Conservation (phyloP, 371 early-diverging fungal genomes). For the Lichtheimia corymbifera region DNA sequence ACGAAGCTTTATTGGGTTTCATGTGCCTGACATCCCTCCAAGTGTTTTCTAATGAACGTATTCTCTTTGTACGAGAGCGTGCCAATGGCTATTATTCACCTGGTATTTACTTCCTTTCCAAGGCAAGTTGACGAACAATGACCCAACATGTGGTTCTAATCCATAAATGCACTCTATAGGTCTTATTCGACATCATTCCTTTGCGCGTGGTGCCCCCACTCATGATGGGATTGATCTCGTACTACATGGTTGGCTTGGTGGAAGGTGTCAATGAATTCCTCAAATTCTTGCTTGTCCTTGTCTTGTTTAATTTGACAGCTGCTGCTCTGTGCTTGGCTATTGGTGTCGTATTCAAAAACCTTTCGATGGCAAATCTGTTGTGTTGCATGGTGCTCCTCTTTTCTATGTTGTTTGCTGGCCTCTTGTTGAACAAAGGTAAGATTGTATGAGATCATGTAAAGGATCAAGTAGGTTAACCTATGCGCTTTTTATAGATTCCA, state of each 20-base stretch:
- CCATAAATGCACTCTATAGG: constrained; percentile 16
- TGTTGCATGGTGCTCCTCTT: constrained; percentile 83
- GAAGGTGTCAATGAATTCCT: constrained; percentile 67
- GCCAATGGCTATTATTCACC: constrained; percentile 87
- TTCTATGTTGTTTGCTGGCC: constrained; percentile 89
- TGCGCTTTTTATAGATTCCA: constrained; percentile 52
- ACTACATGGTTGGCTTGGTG: constrained; percentile 86
- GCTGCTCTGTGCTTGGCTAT: constrained; percentile 81
- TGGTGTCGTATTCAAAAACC: constrained; percentile 73
- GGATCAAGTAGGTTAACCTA: neutral
- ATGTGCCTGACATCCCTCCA: constrained; percentile 76
- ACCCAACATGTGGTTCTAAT: no score
- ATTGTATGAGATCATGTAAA: neutral
- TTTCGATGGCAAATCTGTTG: constrained; percentile 80
- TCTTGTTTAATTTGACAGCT: constrained; percentile 83
- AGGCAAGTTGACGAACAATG: constrained; percentile 29
- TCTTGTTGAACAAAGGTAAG: constrained; percentile 80
- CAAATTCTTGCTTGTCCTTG: constrained; percentile 84
- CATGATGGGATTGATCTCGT: constrained; percentile 83
- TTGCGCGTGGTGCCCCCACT: constrained; percentile 87
- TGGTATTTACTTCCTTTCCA: constrained; percentile 73
- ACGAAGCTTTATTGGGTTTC: constrained; percentile 81
- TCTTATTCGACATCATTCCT: constrained; percentile 83
- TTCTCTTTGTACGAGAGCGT: constrained; percentile 81
- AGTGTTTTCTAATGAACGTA: constrained; percentile 71